These are phyloP conservation scores for Hypholoma fasciculare DNA, from an alignment of 768 basidiomycete species.

Conservation along the genomic window DNA sequence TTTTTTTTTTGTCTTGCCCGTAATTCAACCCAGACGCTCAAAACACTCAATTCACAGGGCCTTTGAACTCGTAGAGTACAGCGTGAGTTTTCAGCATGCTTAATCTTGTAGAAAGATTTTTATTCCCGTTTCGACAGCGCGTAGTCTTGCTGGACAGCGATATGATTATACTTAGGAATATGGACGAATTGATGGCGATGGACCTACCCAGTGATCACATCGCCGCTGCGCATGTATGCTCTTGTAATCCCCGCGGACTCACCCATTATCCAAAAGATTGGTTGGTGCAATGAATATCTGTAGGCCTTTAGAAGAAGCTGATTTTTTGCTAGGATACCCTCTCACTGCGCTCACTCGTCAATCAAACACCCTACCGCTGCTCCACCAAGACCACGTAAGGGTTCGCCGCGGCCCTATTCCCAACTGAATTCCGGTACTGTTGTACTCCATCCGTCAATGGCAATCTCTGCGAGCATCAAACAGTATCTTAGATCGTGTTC, in stretches of 20 bases:
- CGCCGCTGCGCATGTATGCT: constrained; percentile 87
- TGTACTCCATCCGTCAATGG: constrained; percentile 72
- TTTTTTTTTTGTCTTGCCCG: neutral
- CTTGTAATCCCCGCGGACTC: constrained; percentile 89
- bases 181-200: constrained; percentile 74
- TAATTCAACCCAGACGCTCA: constrained; percentile 1
- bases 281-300: constrained; percentile 36
- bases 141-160: constrained; percentile 85
- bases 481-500: constrained; percentile 51
- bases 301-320: constrained; percentile 5
- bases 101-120: neutral
- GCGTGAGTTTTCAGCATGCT: constrained; percentile 29
- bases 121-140: constrained; percentile 44
- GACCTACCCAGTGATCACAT: constrained; percentile 68
- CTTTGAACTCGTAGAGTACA: constrained; percentile 69
- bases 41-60: constrained; percentile 29
- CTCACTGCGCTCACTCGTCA: constrained; percentile 82
- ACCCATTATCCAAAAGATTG: constrained; percentile 89
- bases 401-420: constrained; percentile 71
- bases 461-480: constrained; percentile 52
- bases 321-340: constrained; percentile 71
- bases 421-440: constrained; percentile 91
- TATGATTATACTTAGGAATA: constrained; percentile 81
- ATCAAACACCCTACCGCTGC: constrained; percentile 45
- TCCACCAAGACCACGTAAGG: constrained; percentile 31